Percentiles rank a stretch among this genome's conserved stretches.
Evolutionary conservation across 129 eudicot genomes (phyloP).

Genomic region (Arctium lappa): DNA sequence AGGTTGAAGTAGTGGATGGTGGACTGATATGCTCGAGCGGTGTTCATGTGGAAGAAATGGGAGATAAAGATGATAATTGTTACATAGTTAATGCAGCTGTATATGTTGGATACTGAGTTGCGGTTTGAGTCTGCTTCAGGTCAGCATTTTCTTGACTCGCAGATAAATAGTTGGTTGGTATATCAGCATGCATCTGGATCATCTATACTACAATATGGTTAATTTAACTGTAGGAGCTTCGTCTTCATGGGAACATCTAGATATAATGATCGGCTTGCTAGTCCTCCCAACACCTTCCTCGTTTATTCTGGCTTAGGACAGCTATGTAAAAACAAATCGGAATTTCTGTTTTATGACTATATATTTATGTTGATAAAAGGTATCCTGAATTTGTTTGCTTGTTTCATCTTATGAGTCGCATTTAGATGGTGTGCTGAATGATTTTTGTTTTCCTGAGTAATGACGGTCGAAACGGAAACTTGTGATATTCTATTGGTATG

Average conservation of each 20-base stretch:
- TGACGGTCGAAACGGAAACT: neutral
- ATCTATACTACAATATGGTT: no score
- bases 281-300: neutral
- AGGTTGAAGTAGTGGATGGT: constrained; percentile 89
- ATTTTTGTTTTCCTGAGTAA: neutral
- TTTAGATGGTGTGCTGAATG: neutral
- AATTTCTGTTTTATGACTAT: neutral
- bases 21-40: constrained; percentile 98
- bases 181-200: neutral
- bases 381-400: neutral
- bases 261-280: no score
- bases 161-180: neutral
- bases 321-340: neutral
- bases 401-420: neutral
- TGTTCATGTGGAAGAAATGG: constrained; percentile 96
- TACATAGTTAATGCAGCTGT: constrained; percentile 96
- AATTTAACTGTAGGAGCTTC: no score
- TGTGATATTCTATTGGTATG: neutral
- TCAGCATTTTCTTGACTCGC: neutral
- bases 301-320: neutral
- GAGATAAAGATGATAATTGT: constrained; percentile 90
- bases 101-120: constrained; percentile 75
- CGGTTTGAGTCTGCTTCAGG: constrained; percentile 3
- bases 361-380: neutral
- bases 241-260: no score